Evolutionary conservation across 1,284 basidiomycete species (phyloP).

Genomic region (Sanguinoderma infundibulare): DNA sequence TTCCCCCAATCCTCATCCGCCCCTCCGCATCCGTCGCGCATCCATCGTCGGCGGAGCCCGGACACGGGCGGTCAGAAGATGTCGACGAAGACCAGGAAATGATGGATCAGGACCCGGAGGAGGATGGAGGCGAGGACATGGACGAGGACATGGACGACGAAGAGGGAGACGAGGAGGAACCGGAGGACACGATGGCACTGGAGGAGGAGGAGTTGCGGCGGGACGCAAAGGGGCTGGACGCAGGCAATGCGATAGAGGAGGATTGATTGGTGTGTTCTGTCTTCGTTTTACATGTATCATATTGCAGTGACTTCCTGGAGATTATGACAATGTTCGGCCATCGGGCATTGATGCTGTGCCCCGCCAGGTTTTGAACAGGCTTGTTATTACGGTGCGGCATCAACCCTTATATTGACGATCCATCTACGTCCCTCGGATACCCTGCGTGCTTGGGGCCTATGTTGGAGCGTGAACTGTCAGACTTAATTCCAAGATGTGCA

Average conservation of each 20-base stretch:
- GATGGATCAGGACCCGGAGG: constrained; percentile 41
- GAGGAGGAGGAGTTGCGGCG: constrained; percentile 28
- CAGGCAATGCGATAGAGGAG: constrained; percentile 1
- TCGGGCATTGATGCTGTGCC: too few species aligned
- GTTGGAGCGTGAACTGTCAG: too few species aligned
- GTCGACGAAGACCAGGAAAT: constrained; percentile 33
- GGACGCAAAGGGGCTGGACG: constrained; percentile 25
- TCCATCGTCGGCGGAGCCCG: constrained; percentile 11
- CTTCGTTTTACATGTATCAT: background rate
- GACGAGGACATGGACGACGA: constrained; percentile 28
- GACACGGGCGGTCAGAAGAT: constrained; percentile 30
- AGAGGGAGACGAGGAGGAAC: constrained; percentile 28
- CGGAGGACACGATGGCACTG: constrained; percentile 28
- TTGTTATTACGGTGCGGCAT: too few species aligned
- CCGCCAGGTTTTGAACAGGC: too few species aligned
- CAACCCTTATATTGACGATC: too few species aligned
- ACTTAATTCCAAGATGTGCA: too few species aligned
- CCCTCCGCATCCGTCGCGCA: constrained; percentile 21
- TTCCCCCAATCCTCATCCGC: constrained; percentile 31
- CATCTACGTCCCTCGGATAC: too few species aligned
- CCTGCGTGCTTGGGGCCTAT: too few species aligned
- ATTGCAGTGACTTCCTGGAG: too few species aligned
- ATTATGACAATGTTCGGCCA: too few species aligned
- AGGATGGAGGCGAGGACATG: constrained; percentile 21
- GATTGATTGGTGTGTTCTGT: constrained; percentile 3